Percentiles rank a stretch among this genome's conserved stretches.
These are phyloP conservation scores for Podosphaera xanthii DNA, from an alignment of 2,329 filamentous ascomycete species.

Conservation along the genomic window DNA sequence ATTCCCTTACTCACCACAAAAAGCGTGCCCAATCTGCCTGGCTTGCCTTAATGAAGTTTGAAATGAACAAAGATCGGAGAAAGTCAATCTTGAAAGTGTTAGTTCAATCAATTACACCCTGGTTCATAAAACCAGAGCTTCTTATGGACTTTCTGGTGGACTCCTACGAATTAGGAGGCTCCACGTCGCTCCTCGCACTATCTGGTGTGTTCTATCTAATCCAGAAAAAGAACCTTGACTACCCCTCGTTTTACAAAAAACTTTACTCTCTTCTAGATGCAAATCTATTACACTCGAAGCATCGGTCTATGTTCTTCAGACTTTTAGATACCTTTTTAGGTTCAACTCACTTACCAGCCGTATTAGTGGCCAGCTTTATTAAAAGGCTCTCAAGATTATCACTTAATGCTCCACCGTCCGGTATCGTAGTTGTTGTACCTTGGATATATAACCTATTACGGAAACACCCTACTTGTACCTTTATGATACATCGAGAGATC, in stretches of 20 bases:
- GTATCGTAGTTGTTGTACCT: constrained; percentile 70
- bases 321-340: constrained; percentile 74
- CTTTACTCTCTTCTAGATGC: constrained; percentile 81
- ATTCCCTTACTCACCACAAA: constrained; percentile 47
- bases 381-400: constrained; percentile 73
- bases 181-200: constrained; percentile 66
- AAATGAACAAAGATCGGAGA: constrained; percentile 47
- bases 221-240: constrained; percentile 80
- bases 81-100: constrained; percentile 59
- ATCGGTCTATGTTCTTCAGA: constrained; percentile 82
- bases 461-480: constrained; percentile 72
- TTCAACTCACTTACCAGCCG: constrained; percentile 79
- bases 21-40: constrained; percentile 68
- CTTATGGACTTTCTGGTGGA: constrained; percentile 95
- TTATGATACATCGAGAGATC: constrained; percentile 73
- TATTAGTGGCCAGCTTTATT: constrained; percentile 83
- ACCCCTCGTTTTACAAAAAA: constrained; percentile 80
- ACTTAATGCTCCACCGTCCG: constrained; percentile 71
- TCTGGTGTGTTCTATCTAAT: constrained; percentile 93
- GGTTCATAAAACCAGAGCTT: constrained; percentile 72
- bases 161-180: constrained; percentile 70
- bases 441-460: constrained; percentile 93
- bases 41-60: constrained; percentile 50
- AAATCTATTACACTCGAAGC: constrained; percentile 74
- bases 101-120: constrained; percentile 59